A percentile compares a stretch with the other conserved stretches of the same genome.
phyloP scores from a whole-genome alignment of 768 basidiomycete genomes.

The Mycena crocata region DNA sequence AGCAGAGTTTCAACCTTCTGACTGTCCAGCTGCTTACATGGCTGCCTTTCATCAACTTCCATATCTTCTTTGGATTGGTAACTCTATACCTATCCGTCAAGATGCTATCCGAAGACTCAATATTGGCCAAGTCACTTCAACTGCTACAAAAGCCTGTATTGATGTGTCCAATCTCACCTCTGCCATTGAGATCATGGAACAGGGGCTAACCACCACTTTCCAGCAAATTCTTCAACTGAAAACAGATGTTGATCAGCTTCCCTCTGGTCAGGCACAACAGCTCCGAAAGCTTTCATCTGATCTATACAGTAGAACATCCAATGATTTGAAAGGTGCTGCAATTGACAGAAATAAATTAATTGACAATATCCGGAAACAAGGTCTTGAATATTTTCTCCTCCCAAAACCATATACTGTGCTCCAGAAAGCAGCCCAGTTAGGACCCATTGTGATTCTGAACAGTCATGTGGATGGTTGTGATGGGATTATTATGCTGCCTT shows the following conservation, averaged over 20 bases:
- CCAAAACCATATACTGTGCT: background rate
- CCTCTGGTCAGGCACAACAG: background rate
- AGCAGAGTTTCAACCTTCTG: too few relatives aligned
- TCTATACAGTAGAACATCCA: background rate
- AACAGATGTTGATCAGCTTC: background rate
- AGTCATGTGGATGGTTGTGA: too few relatives aligned
- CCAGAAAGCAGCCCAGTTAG: background rate
- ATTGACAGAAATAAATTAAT: background rate
- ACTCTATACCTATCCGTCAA: background rate
- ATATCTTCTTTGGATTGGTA: background rate
- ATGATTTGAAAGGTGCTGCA: background rate
- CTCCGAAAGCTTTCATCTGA: background rate
- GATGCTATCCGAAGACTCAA: background rate
- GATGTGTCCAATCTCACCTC: background rate
- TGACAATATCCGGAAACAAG: background rate
- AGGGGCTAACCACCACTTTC: too few relatives aligned
- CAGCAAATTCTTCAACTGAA: background rate
- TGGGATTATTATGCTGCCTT: too few relatives aligned
- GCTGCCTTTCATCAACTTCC: too few relatives aligned
- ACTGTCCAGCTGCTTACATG: too few relatives aligned
- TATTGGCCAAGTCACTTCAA: background rate
- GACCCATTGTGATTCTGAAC: background rate
- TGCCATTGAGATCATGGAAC: background rate
- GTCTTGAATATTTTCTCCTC: background rate
- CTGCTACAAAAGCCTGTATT: background rate